Conservation (phyloP, 1,284 basidiomycete species). For the Pterulicium gracile region DNA sequence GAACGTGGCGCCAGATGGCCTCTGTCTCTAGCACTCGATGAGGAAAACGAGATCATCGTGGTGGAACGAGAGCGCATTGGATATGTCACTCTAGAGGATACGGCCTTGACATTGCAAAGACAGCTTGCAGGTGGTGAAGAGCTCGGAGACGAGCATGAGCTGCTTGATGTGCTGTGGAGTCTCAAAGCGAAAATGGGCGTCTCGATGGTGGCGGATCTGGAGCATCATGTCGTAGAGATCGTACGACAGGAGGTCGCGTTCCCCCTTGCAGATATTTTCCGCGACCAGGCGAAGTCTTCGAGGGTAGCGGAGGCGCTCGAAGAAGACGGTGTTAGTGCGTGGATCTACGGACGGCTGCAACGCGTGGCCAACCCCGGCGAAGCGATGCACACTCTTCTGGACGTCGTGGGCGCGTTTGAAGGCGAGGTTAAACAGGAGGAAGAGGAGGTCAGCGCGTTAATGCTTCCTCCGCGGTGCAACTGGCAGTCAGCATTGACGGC, state of each 20-base stretch:
- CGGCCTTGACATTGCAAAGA: conserved; percentile 48
- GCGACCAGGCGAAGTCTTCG: conserved; percentile 44
- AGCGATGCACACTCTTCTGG: conserved; percentile 44
- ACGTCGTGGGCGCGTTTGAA: conserved; percentile 61
- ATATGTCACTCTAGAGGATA: conserved; percentile 52
- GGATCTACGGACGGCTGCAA: conserved; percentile 48
- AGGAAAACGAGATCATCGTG: conserved; percentile 45
- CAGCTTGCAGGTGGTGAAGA: conserved; percentile 28
- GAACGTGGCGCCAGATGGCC: conserved; percentile 83
- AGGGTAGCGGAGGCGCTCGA: conserved; percentile 45
- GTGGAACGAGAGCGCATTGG: conserved; percentile 73
- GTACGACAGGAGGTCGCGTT: conserved; percentile 67
- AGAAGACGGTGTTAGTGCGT: conserved; percentile 38
- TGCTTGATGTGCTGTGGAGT: conserved; percentile 51
- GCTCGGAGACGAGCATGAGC: conserved; percentile 36
- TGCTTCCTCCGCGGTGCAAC: conserved; percentile 40
- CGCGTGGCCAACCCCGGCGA: conserved; percentile 43
- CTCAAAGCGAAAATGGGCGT: conserved; percentile 47
- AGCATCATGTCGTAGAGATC: conserved; percentile 48
- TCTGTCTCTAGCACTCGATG: conserved; percentile 49
- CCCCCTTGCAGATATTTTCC: conserved; percentile 62
- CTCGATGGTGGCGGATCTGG: conserved; percentile 42
- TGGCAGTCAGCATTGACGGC: conserved; percentile 54
- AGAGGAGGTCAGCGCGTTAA: conserved; percentile 47
- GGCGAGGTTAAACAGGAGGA: conserved; percentile 63